phyloP scores from a whole-genome alignment of 768 basidiomycete species.

The Leucosporidium creatinivorum region DNA sequence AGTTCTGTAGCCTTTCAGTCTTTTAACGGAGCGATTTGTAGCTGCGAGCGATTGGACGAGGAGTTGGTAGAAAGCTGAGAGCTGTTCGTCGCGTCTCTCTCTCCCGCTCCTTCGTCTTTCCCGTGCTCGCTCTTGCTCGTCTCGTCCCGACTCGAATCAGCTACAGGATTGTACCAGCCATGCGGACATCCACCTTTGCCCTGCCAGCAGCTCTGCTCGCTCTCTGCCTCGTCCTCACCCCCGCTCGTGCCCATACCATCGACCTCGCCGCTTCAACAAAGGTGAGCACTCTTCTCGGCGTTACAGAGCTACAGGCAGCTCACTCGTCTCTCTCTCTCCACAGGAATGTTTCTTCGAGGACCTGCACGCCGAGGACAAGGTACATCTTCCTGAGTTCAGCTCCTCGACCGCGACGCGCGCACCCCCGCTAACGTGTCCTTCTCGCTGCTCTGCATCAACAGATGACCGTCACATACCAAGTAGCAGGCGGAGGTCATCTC shows the following conservation, averaged over 20 bases:
- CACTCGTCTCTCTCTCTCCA: slow-evolving; percentile 34
- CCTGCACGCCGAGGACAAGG: slow-evolving; percentile 83
- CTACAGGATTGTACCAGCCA: too few relatives aligned
- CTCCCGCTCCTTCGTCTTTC: too few relatives aligned
- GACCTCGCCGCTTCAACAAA: slow-evolving; percentile 54
- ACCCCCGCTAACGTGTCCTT: not conserved
- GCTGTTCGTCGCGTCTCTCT: too few relatives aligned
- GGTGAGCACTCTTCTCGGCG: too few relatives aligned
- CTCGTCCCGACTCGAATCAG: too few relatives aligned
- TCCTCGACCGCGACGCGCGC: not conserved
- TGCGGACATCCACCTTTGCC: too few relatives aligned
- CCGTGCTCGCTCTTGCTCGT: too few relatives aligned
- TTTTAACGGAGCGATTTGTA: too few relatives aligned
- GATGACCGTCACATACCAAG: slow-evolving; percentile 99
- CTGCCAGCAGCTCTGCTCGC: not conserved
- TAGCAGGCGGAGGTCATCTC: slow-evolving; percentile 89
- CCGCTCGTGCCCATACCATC: slow-evolving; percentile 40
- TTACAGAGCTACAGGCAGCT: too few relatives aligned
- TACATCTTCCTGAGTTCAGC: slow-evolving; percentile 36
- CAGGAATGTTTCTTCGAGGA: slow-evolving; percentile 97
- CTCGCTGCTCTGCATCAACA: slow-evolving; percentile 39
- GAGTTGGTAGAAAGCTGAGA: too few relatives aligned
- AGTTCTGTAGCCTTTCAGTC: too few relatives aligned
- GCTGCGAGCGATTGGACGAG: too few relatives aligned
- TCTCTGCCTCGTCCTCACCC: not conserved